Conservation (phyloP, 768 basidiomycete genomes). For the Pholiota molesta region DNA sequence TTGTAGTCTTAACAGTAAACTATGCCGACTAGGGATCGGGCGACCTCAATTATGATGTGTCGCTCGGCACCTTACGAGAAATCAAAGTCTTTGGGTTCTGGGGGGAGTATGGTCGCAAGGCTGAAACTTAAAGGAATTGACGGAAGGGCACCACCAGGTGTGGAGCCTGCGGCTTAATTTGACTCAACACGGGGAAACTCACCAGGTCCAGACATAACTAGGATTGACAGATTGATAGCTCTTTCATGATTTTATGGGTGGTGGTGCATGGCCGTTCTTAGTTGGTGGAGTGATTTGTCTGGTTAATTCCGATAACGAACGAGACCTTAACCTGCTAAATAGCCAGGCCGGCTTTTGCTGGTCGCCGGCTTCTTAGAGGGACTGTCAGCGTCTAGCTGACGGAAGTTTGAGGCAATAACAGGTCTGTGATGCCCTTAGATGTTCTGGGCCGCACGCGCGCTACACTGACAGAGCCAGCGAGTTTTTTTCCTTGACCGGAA, state of each 20-base stretch:
- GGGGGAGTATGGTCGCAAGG: constrained; percentile 52
- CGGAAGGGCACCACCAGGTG: constrained; percentile 80
- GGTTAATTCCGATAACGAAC: constrained; percentile 96
- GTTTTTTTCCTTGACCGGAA: constrained; percentile 77
- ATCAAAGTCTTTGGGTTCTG: constrained; percentile 88
- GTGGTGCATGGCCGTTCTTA: constrained; percentile 91
- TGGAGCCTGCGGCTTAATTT: constrained; percentile 84
- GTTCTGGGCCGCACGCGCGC: constrained; percentile 87
- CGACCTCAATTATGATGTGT: constrained; percentile 70
- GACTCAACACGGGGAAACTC: constrained; percentile 84
- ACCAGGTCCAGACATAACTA: constrained; percentile 80
- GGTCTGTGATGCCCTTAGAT: constrained; percentile 92
- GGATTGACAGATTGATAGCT: constrained; percentile 83
- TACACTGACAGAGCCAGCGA: constrained; percentile 91
- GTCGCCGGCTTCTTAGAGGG: constrained; percentile 84
- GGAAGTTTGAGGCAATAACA: constrained; percentile 92
- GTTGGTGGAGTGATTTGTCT: constrained; percentile 95
- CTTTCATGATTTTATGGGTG: constrained; percentile 86
- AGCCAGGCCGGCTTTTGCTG: constrained; percentile 77
- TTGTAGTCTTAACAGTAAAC: constrained; percentile 87
- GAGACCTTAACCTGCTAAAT: constrained; percentile 95
- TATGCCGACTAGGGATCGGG: constrained; percentile 81
- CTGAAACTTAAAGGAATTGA: constrained; percentile 87
- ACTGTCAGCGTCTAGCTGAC: constrained; percentile 79
- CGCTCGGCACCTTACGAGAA: constrained; percentile 82